Evolutionary conservation across 2,329 filamentous ascomycete species (phyloP).

Genomic region (Gremmenia infestans): DNA sequence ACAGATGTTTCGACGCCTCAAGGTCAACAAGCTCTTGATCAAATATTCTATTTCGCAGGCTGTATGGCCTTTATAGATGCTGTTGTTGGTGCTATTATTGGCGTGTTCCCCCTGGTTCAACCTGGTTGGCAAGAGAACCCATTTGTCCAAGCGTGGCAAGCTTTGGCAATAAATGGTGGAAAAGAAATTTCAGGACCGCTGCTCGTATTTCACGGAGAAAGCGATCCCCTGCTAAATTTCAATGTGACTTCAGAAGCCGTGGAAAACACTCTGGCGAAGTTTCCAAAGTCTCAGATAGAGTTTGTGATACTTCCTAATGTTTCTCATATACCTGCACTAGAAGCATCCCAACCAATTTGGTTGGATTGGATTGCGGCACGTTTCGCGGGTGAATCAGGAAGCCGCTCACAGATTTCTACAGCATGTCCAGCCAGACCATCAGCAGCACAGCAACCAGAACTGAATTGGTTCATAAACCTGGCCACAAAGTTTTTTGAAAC

Average conservation of each 20-base stretch:
- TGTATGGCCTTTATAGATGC: no score
- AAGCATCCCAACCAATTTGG: background rate
- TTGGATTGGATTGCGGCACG: constrained; percentile 4
- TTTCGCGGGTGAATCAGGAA: background rate
- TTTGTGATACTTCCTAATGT: background rate
- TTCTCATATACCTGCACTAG: background rate
- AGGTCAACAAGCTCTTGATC: background rate
- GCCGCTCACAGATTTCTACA: no score
- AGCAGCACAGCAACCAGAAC: no score
- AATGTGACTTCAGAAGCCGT: background rate
- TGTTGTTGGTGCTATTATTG: background rate
- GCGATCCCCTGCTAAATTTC: background rate
- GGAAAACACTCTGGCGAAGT: background rate
- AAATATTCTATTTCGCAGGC: background rate
- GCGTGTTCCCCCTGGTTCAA: background rate
- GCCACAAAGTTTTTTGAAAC: no score
- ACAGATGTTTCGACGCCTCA: background rate
- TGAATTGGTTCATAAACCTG: no score
- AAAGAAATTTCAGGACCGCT: constrained; percentile 6
- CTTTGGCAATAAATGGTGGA: background rate
- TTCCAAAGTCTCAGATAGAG: background rate
- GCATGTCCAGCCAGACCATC: no score
- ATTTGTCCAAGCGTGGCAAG: background rate
- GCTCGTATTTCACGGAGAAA: constrained; percentile 7
- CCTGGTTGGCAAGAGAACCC: constrained; percentile 3